A percentile compares a stretch with the other conserved stretches of the same genome.
phyloP scores from a whole-genome alignment of 2,329 filamentous ascomycete species.

The Diaporthe caulivora region DNA sequence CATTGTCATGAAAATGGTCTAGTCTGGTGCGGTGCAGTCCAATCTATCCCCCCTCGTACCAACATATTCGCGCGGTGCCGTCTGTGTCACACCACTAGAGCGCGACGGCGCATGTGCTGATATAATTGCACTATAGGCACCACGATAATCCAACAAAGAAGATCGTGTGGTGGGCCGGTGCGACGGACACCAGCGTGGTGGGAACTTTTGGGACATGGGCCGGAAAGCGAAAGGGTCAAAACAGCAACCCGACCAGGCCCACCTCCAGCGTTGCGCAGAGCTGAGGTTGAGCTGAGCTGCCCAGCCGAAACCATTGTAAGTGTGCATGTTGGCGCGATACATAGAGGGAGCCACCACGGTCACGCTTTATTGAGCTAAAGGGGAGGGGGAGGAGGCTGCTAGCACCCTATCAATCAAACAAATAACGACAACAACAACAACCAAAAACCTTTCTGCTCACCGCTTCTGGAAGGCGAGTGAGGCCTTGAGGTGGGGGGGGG shows the following conservation, averaged over 20 bases:
- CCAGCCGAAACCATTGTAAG: no score
- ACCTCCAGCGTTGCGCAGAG: background rate
- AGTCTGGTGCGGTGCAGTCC: slow-evolving; percentile 2
- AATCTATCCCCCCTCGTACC: slow-evolving; percentile 4
- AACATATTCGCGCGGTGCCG: slow-evolving; percentile 1
- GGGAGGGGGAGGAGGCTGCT: no score
- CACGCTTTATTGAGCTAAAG: background rate
- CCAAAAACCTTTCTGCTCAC: no score
- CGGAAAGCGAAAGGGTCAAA: background rate
- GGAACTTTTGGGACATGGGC: background rate
- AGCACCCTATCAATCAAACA: no score
- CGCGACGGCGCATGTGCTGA: slow-evolving; percentile 15
- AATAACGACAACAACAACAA: no score
- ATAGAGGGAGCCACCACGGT: no score
- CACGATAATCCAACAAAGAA: slow-evolving; percentile 23
- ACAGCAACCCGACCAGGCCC: background rate
- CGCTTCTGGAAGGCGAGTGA: slow-evolving; percentile 20
- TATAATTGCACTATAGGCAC: slow-evolving; percentile 1
- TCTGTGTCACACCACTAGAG: slow-evolving; percentile 26
- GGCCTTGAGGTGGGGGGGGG: no score
- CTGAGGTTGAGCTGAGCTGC: slow-evolving; percentile 4
- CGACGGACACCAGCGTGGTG: background rate
- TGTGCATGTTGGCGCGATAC: no score
- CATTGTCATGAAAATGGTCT: slow-evolving; percentile 5
- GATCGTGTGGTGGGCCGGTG: background rate